Base-by-base conservation (phyloP, 2,329 filamentous ascomycete species). In the Pyricularia sp. region DNA sequence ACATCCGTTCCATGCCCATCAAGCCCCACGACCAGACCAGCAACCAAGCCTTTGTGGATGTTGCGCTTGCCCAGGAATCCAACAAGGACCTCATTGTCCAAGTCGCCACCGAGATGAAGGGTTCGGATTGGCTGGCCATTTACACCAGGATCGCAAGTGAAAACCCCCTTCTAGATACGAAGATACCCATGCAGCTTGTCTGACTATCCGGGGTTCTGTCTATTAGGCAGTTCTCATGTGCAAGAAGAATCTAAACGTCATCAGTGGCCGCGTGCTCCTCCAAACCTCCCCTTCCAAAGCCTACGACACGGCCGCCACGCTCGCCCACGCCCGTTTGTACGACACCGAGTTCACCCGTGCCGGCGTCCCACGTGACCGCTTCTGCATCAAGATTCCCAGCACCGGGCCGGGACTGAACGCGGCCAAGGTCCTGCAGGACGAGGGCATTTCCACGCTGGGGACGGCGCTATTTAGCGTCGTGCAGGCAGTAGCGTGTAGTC, bases 301-400 rank as follows among this genome's bases (percentile, higher is more conserved):
- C 3, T 84, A 84, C 71, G 77, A 83, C 69, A 78, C 74, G 3
- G 75, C 81, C 64, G 77, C 76, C 28, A 83, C 82, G 1, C 73
- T 85, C 26, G 78, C 79, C 31, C 82, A 85, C 70, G 82, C 80
- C 0, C 80, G 78, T 1, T 74, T 81, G 0, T 85, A 84, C 71
- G 82, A 80, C 63, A 70, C 73, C 4, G 82, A 85, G 72, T 83
- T 85, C 68, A 77, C 78, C 5, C 77, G 75, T 4, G 79, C 77
- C 2, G 81, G 82, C 1, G 81, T 85, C 64, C 71, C 78, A 3
- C 78, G 80, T 23, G 81, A 83, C 69, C 77, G 81, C 12, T 84
- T 81, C 72, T 82, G 80, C 72, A 84, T 85, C 78, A 85, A 85
- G 74, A 84, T 85, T 28, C 82, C 82, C 11, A 79, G 78, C 30